Evolutionary conservation across 805 yeast genomes (phyloP).

Genomic region (Wilhelminamyces savonicus): DNA sequence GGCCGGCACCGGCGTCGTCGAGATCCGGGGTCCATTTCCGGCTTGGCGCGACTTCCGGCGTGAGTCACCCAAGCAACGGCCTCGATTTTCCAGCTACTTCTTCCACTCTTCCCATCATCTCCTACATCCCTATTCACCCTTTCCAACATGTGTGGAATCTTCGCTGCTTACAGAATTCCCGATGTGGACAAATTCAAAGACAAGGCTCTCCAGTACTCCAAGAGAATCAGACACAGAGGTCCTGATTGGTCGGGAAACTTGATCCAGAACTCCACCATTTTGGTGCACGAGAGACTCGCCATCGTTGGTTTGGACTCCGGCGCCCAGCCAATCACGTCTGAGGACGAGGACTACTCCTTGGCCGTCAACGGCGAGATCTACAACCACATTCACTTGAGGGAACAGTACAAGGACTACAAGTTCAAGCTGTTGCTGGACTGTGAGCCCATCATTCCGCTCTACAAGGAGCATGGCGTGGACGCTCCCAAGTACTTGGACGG

Average conservation of each 20-base stretch:
- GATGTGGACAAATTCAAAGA: conserved; percentile 77
- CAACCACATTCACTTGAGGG: conserved; percentile 89
- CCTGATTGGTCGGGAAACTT: conserved; percentile 98
- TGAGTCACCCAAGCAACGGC: too few relatives aligned
- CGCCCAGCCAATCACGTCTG: conserved; percentile 91
- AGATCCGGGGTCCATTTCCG: too few relatives aligned
- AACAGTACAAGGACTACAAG: conserved; percentile 61
- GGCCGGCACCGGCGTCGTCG: too few relatives aligned
- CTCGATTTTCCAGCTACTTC: too few relatives aligned
- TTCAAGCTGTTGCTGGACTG: conserved; percentile 91
- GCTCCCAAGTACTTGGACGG: conserved; percentile 95
- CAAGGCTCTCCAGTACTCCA: conserved; percentile 83
- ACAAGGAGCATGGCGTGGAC: conserved; percentile 78
- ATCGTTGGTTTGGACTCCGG: conserved; percentile 97
- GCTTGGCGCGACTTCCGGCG: too few relatives aligned
- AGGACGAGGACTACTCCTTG: conserved; percentile 65
- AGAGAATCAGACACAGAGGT: conserved; percentile 96
- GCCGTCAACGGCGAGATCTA: conserved; percentile 98
- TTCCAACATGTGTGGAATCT: conserved; percentile 88
- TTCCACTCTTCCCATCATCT: too few relatives aligned
- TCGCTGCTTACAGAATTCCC: conserved; percentile 82
- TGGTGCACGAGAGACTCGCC: conserved; percentile 94
- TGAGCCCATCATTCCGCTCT: conserved; percentile 94
- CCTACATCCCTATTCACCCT: too few relatives aligned
- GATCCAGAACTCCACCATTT: conserved; percentile 69